Evolutionary conservation across 2,329 filamentous ascomycete species (phyloP).

Genomic region (Dactylellina cionopaga): DNA sequence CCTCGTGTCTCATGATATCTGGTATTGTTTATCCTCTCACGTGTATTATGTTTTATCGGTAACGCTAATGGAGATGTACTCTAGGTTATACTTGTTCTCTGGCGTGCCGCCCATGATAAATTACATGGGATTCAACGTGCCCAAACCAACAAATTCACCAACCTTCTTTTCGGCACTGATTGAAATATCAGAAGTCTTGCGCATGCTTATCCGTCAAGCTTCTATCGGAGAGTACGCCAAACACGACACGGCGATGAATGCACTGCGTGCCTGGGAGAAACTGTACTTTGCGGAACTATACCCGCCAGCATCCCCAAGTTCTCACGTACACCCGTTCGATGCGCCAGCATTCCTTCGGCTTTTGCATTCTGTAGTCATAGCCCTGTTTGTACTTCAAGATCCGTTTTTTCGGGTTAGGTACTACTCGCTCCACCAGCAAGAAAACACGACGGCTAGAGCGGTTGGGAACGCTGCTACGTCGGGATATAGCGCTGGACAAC

Average conservation of each 20-base stretch:
- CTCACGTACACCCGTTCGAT: conserved; percentile 26
- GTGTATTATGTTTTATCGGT: neutral
- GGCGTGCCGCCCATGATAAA: conserved; percentile 54
- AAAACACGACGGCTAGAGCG: neutral
- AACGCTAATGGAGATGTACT: neutral
- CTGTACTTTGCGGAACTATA: conserved; percentile 26
- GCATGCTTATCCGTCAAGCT: conserved; percentile 52
- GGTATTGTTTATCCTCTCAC: conserved; percentile 22
- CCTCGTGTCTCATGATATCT: conserved; percentile 54
- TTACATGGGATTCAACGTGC: conserved; percentile 54
- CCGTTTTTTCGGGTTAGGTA: conserved; percentile 18
- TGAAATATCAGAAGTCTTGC: conserved; percentile 54
- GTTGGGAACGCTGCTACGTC: neutral
- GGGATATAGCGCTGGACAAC: conserved; percentile 3
- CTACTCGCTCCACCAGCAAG: conserved; percentile 25
- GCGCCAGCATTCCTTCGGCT: conserved; percentile 47
- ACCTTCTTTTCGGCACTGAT: conserved; percentile 49
- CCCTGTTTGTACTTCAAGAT: conserved; percentile 49
- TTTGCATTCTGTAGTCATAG: conserved; percentile 49
- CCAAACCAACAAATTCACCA: conserved; percentile 23
- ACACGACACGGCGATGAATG: conserved; percentile 28
- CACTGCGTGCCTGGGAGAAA: conserved; percentile 49
- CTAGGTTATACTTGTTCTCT: conserved; percentile 55
- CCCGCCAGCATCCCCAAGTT: conserved; percentile 8
- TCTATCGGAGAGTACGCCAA: conserved; percentile 40